phyloP scores from a whole-genome alignment of 176 grass and related monocot genomes.

The Guadua angustifolia region DNA sequence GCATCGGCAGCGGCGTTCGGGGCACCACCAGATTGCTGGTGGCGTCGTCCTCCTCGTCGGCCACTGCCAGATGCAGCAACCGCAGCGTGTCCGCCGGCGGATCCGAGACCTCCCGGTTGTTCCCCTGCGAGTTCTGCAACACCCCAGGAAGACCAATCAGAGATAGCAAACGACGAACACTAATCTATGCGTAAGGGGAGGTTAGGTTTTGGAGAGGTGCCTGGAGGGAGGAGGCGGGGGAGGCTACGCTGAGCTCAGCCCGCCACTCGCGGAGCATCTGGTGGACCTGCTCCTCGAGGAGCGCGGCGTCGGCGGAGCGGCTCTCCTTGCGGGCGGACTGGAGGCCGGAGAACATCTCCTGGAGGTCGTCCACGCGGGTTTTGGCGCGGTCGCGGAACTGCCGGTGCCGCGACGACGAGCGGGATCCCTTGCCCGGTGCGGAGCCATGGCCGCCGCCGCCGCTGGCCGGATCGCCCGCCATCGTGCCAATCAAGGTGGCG shows the following conservation, averaged over 20 bases:
- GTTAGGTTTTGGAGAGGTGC: conserved; percentile 48
- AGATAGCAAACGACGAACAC: background rate
- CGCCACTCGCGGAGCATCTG: conserved; percentile 96
- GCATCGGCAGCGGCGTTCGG: conserved; percentile 24
- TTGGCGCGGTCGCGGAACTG: conserved; percentile 89
- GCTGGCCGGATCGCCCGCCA: conserved; percentile 48
- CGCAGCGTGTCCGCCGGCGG: conserved; percentile 71
- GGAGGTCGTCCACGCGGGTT: conserved; percentile 84
- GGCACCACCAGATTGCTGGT: conserved; percentile 67
- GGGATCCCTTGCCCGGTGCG: conserved; percentile 53
- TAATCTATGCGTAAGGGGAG: conserved; percentile 18
- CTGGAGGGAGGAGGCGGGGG: conserved; percentile 82
- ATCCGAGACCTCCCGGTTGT: conserved; percentile 47
- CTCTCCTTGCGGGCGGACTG: conserved; percentile 87
- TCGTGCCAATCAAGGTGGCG: conserved; percentile 33
- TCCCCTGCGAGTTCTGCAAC: conserved; percentile 55
- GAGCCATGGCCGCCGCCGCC: conserved; percentile 13
- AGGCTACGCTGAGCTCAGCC: conserved; percentile 76
- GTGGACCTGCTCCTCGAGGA: conserved; percentile 88
- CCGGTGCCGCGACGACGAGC: conserved; percentile 64
- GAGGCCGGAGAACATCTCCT: conserved; percentile 86
- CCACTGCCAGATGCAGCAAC: conserved; percentile 63
- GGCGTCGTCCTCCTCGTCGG: conserved; percentile 88
- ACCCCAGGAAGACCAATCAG: conserved; percentile 20
- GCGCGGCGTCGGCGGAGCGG: conserved; percentile 71